Evolutionary conservation across 2,329 filamentous ascomycete genomes (phyloP), one percentile per base, ranked within the genome.

Genomic region (Ophiostoma sp.): DNA sequence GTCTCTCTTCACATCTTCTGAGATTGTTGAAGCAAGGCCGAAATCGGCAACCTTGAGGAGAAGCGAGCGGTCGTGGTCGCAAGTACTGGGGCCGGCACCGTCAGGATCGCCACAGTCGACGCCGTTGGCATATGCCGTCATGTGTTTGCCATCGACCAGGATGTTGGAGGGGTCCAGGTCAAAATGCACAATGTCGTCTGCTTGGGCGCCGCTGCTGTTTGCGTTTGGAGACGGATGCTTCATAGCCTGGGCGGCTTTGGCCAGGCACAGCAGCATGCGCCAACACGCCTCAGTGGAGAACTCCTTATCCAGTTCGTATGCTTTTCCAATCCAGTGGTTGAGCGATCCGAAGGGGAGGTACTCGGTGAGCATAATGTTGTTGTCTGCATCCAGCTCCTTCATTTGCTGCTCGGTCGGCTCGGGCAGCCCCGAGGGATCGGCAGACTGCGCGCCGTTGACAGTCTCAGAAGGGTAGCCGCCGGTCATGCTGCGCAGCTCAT

Each of bases 231-330:
- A 71, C 4, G 74, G 74, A 11, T 70, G 71, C 23, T 72, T 36
- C 71, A 75, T 69, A 11, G 72, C 68, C n/a, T 72, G 60, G 65
- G 72, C 73, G 5, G 39, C 74, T 17, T 72, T 68, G 13, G 71
- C 70, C 17, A 75, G 62, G 57, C 74, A 75, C 33, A 67, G 60
- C 7, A 74, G 67, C 44, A 74, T 67, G 1, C 67, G 69, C 74
- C 74, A 75, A 13, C 73, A 70, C 3, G 64, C 64, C 10, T 69
- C 65, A 4, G 66, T 36, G 1, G 70, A 68, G 2, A 73, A 57
- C 11, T 27, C 20, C 2, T 39, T 4, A n/a, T 27, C 27, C 17
- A 39, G 7, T 4, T 27, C n/a, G 5, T 20, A 33, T 6, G 67
- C 35, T 3, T n/a, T 44, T n/a, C 35, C 67, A 10, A 73, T 67